phyloP scores from a whole-genome alignment of 352 stramenopile species.

The Phytopythium helicoides region DNA sequence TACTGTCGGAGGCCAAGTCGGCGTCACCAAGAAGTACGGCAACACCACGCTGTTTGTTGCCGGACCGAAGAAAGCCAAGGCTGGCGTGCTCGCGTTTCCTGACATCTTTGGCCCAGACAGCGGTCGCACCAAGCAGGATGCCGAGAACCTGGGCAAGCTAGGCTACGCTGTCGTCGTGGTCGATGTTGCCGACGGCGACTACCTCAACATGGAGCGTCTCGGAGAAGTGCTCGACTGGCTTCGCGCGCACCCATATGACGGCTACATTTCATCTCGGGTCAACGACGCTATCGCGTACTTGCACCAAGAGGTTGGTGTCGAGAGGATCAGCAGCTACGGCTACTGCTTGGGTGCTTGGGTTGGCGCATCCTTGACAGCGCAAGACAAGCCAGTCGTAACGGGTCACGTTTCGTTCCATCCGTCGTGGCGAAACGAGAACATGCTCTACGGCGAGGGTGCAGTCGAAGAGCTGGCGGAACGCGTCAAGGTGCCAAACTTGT shows the following conservation, averaged over 20 bases:
- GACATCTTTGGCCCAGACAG: constrained; percentile 29
- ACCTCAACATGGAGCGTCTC: constrained; percentile 6
- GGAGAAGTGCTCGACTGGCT: constrained; percentile 13
- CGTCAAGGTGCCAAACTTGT: constrained; percentile 38
- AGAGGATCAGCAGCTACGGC: constrained; percentile 26
- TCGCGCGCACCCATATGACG: constrained; percentile 17
- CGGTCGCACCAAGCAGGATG: constrained; percentile 31
- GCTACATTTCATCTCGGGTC: not conserved
- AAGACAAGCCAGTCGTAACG: constrained; percentile 10
- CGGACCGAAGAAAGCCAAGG: too few relatives aligned
- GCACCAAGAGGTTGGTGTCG: constrained; percentile 16
- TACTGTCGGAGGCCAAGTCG: too few relatives aligned
- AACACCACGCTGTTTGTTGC: too few relatives aligned
- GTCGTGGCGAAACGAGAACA: constrained; percentile 20
- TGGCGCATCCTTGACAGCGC: constrained; percentile 20
- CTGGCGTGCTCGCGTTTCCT: constrained; percentile 29
- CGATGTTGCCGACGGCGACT: constrained; percentile 20
- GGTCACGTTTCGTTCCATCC: constrained; percentile 32
- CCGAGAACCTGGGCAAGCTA: constrained; percentile 17
- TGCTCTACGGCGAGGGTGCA: constrained; percentile 16
- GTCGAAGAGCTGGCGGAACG: constrained; percentile 36
- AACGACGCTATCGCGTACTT: constrained; percentile 10
- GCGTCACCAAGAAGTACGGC: too few relatives aligned
- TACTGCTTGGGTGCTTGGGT: constrained; percentile 39
- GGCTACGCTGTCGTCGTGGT: constrained; percentile 29